phyloP scores from a whole-genome alignment of 106 monocot species.

The Vanilla planifolia region DNA sequence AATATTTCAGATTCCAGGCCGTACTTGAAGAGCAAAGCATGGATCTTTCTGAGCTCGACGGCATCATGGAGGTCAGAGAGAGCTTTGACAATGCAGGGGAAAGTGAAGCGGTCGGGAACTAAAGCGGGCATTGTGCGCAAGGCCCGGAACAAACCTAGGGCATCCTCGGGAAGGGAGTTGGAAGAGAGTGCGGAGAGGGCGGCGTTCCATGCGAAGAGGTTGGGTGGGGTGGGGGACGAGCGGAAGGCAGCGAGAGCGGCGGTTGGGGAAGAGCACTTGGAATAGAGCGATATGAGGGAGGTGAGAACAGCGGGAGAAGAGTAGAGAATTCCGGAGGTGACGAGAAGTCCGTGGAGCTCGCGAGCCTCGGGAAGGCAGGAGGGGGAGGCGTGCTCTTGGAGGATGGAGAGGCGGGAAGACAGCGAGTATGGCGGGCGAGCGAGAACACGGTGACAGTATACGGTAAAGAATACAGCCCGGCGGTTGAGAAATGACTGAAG shows the following conservation, averaged over 20 bases:
- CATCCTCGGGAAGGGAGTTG: slow-evolving; percentile 27
- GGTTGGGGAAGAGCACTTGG: slow-evolving; percentile 25
- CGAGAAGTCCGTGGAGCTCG: slow-evolving; percentile 27
- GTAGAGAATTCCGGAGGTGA: slow-evolving; percentile 34
- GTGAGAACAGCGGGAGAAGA: slow-evolving; percentile 40
- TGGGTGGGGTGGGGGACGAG: slow-evolving; percentile 19
- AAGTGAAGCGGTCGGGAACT: slow-evolving; percentile 59
- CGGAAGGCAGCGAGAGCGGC: slow-evolving; percentile 31
- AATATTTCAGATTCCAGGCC: slow-evolving; percentile 40
- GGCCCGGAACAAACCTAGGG: slow-evolving; percentile 27
- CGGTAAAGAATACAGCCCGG: too few species aligned
- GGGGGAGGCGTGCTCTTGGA: slow-evolving; percentile 2
- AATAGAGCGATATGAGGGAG: slow-evolving; percentile 64
- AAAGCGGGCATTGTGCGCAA: slow-evolving; percentile 8
- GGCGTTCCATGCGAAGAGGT: slow-evolving; percentile 51
- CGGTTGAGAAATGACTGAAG: too few species aligned
- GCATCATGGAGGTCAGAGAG: slow-evolving; percentile 23
- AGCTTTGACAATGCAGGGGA: slow-evolving; percentile 45
- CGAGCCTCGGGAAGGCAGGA: slow-evolving; percentile 15
- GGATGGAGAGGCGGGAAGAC: background rate
- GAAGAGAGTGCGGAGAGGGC: slow-evolving; percentile 37
- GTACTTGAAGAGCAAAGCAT: slow-evolving; percentile 26
- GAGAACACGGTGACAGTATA: too few species aligned
- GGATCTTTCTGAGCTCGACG: slow-evolving; percentile 11
- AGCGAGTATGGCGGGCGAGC: background rate